These are phyloP conservation scores for Stromatinia cepivora DNA, from an alignment of 2,329 filamentous ascomycete genomes.

Conservation along the genomic window DNA sequence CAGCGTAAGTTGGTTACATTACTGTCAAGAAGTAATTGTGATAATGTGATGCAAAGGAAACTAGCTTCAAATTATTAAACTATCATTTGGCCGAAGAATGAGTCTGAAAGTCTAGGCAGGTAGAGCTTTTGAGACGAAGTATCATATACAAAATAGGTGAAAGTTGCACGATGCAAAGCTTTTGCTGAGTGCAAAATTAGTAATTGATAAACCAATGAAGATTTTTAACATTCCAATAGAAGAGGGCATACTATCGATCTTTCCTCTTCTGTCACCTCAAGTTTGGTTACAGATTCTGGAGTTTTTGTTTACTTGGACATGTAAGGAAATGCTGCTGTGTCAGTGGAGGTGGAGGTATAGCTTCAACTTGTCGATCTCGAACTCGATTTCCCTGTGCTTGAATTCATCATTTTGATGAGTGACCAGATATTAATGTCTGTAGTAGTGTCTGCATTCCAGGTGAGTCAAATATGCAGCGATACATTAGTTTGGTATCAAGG, in stretches of 20 bases:
- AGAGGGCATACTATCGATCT: not conserved
- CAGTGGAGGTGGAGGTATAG: not conserved
- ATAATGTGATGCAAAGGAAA: no score
- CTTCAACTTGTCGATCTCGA: not conserved
- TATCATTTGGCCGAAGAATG: no score
- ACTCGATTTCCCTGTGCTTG: not conserved
- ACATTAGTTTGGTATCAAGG: not conserved
- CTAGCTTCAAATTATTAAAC: no score
- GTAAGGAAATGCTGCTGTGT: not conserved
- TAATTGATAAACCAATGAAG: not conserved
- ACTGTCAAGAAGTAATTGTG: no score
- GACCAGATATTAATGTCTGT: not conserved
- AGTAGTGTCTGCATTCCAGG: not conserved
- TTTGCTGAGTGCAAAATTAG: no score
- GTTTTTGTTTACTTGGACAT: no score
- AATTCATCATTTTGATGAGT: not conserved
- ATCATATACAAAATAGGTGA: not conserved
- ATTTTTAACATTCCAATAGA: not conserved
- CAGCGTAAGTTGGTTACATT: no score
- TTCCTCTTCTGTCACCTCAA: not conserved
- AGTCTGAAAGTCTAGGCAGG: no score
- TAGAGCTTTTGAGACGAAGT: no score
- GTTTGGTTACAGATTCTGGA: not conserved
- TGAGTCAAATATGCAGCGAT: not conserved
- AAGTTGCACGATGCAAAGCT: not conserved